Base-by-base conservation (phyloP, 441 rosid genomes). In the Hura crepitans region DNA sequence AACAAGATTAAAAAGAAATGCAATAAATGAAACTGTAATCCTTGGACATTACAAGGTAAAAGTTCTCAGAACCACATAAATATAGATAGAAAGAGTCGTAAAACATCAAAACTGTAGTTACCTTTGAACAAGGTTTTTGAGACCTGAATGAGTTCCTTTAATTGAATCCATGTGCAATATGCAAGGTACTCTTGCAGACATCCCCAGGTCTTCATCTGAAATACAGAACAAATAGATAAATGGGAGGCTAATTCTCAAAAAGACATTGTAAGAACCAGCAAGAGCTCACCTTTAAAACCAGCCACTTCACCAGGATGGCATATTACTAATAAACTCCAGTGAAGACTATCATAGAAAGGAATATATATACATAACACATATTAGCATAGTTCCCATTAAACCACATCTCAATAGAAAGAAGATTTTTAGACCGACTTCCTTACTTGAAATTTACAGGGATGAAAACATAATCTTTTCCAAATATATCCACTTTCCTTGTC, bases 371-470 rank as follows among this genome's bases (percentile, higher is more conserved):
- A n/a, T n/a, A n/a, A n/a, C n/a, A n/a, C 14, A 55, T 64, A 75
- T 87, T 59, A 81, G 83, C 62, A 22, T 33, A 54, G 13, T 25
- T 62, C 6, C 54, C 18, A 73, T 46, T 51, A 20, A 47, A n/a
- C 65, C 31, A 58, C 68, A 42, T 22, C 45, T 46, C 18, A 28
- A 58, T 45, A 46, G 35, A 45, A 42, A 73, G 49, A 59, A 43
- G 15, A 39, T 56, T 45, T 13, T 65, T 39, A 30, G 27, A 62
- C 55, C 50, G 51, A 73, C 47, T 25, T 60, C 69, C 81, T 81
- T 69, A 96, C 99, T 84, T 93, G 90, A 77, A 96, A 75, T 96
- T 96, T 71, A 96, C 90, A 69, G 99, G 99, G 79, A 96, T 81
- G 80, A 92, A 92, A 77, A 92, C 73, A 75, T 92, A 96, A 75